Percentiles rank a stretch among this genome's conserved stretches.
Evolutionary conservation across 2,329 filamentous ascomycete genomes (phyloP).

Genomic region (Trichoderma semiorbis): DNA sequence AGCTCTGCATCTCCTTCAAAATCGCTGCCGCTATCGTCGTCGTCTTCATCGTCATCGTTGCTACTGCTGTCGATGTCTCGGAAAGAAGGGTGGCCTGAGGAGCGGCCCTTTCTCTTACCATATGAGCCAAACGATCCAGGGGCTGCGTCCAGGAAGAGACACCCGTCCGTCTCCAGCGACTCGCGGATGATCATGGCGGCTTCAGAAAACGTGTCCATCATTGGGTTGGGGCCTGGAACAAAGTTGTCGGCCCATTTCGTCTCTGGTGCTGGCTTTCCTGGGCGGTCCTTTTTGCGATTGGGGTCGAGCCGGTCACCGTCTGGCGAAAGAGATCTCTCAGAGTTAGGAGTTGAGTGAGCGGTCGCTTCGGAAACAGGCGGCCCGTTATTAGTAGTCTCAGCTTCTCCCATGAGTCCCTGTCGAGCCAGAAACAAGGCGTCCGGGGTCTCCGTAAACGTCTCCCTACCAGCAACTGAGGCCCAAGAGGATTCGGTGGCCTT

Average conservation of each 20-base stretch:
- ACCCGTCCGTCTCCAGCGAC: slow-evolving; percentile 40
- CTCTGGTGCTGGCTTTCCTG: background rate
- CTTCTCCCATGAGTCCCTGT: background rate
- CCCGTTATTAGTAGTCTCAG: background rate
- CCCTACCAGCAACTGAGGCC: background rate
- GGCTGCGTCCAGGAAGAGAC: slow-evolving; percentile 34
- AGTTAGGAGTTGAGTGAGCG: background rate
- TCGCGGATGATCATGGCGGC: slow-evolving; percentile 44
- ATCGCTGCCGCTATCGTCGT: background rate
- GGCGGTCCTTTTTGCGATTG: background rate
- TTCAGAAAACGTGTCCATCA: slow-evolving; percentile 22
- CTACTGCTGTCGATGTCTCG: background rate
- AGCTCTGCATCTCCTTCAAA: background rate
- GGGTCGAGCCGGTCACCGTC: background rate
- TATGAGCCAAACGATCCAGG: slow-evolving; percentile 25
- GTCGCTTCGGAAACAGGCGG: background rate
- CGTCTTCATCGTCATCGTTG: background rate
- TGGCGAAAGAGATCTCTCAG: slow-evolving; percentile 1
- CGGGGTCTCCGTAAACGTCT: slow-evolving; percentile 9
- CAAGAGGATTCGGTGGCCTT: slow-evolving; percentile 15
- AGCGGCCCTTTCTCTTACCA: background rate
- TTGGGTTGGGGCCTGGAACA: slow-evolving; percentile 11
- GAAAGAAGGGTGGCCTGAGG: background rate
- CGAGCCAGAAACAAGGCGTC: slow-evolving; percentile 9
- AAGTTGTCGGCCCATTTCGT: slow-evolving; percentile 17